Base-by-base conservation (phyloP, 2,329 filamentous ascomycete species). In the Pseudomassariella vexata region DNA sequence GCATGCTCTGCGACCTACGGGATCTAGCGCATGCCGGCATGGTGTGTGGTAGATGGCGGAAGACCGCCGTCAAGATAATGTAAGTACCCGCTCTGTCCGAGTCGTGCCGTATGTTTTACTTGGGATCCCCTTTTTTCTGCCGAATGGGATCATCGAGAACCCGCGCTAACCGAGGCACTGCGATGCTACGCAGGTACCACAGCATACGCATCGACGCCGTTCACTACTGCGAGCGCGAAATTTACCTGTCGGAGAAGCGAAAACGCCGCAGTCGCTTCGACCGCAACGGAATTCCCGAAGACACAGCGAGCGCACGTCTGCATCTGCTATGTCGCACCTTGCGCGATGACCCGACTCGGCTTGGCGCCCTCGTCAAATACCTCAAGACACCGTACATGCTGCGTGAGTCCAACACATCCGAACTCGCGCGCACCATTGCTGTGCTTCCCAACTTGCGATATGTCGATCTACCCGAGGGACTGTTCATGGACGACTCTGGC, bases 301-400 rank as follows among this genome's bases (percentile, higher is more conserved):
- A 95, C 57, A 78, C 85, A 4, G 79, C 89, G 5, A 75, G 80
- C 41, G 74, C 76, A 41, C 80, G 90, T 19, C 70, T 96, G 30
- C 74, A 79, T 48, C 71, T 95, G 35, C 73, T 96, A 28, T 85
- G 82, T 53, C 78, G 87, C 40, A 87, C 88, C 1, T 76, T 95
- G 30, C 79, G 88, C 41, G 84, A 90, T 30, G 82, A 88, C 40
- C 74, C 78, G 15, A 76, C 70, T 7, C 64, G 71, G 17, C 63
- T 94, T 27, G 87, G 82, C 20, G 66, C 73, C 34, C 66, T 77
- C 24, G 85, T 95, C 5, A 65, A 81, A 50, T 88, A 82, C 47
- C 68, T 96, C 49, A 94, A 95, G 65, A 79, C 87, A 37, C 87
- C 90, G 6, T 95, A 95, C 59, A 95, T 95, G 90, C 82, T 90